Evolutionary conservation across 2,329 filamentous ascomycete genomes (phyloP).

Genomic region (Hypoxylon sp.): DNA sequence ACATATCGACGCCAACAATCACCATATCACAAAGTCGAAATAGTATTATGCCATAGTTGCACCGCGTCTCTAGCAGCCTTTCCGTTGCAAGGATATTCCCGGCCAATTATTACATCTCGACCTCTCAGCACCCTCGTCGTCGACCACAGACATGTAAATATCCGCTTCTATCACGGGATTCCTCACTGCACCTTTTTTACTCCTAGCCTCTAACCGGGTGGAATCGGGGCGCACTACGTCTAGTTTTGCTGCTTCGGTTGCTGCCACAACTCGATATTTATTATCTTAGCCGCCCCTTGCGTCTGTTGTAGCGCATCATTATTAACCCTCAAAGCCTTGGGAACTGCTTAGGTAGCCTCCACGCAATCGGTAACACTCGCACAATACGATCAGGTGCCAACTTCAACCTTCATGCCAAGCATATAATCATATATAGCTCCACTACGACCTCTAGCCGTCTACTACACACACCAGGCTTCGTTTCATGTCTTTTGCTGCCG

Average conservation of each 20-base stretch:
- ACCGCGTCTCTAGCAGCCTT: conserved; percentile 40
- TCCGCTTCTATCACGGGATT: conserved; percentile 37
- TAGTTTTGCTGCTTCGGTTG: conserved; percentile 26
- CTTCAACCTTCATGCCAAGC: conserved; percentile 26
- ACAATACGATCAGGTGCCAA: conserved; percentile 35
- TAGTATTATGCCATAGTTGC: conserved; percentile 42
- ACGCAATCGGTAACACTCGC: conserved; percentile 43
- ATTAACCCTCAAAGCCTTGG: conserved; percentile 33
- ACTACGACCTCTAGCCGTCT: conserved; percentile 32
- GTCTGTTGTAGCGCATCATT: conserved; percentile 35
- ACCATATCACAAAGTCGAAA: conserved; percentile 35
- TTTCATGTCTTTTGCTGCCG: conserved; percentile 47
- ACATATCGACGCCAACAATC: conserved; percentile 32
- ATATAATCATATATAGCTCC: conserved; percentile 42
- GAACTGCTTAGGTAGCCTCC: conserved; percentile 27
- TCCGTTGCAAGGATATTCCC: conserved; percentile 43
- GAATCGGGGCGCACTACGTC: conserved; percentile 36
- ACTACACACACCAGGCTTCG: conserved; percentile 23
- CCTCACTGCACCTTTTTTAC: conserved; percentile 27
- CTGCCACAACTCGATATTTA: conserved; percentile 35
- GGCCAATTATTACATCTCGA: conserved; percentile 33
- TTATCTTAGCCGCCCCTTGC: conserved; percentile 46
- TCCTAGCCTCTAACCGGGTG: conserved; percentile 38
- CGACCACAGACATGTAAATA: conserved; percentile 47
- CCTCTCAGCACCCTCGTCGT: conserved; percentile 38